Evolutionary conservation across 139 green algal genomes (phyloP).

Genomic region (Chlamydomonas asymmetrica): DNA sequence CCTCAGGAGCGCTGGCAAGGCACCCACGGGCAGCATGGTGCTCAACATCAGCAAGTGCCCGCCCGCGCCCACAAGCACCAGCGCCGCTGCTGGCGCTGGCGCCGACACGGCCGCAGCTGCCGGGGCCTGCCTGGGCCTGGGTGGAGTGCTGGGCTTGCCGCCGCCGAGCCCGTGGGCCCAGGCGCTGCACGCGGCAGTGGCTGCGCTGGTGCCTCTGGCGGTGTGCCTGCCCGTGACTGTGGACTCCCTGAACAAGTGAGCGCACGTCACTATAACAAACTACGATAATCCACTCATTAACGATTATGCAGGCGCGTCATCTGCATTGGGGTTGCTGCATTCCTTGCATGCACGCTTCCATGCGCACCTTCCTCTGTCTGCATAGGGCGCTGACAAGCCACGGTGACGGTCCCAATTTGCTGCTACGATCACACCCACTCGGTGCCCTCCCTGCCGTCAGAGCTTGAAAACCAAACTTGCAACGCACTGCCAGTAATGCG

Average conservation of each 20-base stretch:
- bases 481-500: too few relatives aligned
- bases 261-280: too few relatives aligned
- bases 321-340: too few relatives aligned
- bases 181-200: conserved; percentile 33
- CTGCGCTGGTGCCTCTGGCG: conserved; percentile 32
- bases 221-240: conserved; percentile 43
- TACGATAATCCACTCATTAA: too few relatives aligned
- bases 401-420: too few relatives aligned
- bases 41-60: conserved; percentile 37
- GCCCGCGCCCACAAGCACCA: neutral
- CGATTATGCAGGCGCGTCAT: too few relatives aligned
- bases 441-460: too few relatives aligned
- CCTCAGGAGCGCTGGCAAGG: conserved; percentile 6
- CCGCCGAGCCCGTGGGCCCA: neutral
- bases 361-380: too few relatives aligned
- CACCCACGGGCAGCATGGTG: conserved; percentile 10
- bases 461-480: too few relatives aligned
- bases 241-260: conserved; percentile 31
- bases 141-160: neutral
- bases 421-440: too few relatives aligned
- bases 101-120: neutral
- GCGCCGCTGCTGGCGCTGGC: neutral
- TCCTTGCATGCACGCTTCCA: too few relatives aligned
- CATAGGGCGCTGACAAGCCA: too few relatives aligned
- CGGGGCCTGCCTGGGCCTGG: neutral